phyloP scores from a whole-genome alignment of 2,329 filamentous ascomycete genomes.

The Venturia effusa region DNA sequence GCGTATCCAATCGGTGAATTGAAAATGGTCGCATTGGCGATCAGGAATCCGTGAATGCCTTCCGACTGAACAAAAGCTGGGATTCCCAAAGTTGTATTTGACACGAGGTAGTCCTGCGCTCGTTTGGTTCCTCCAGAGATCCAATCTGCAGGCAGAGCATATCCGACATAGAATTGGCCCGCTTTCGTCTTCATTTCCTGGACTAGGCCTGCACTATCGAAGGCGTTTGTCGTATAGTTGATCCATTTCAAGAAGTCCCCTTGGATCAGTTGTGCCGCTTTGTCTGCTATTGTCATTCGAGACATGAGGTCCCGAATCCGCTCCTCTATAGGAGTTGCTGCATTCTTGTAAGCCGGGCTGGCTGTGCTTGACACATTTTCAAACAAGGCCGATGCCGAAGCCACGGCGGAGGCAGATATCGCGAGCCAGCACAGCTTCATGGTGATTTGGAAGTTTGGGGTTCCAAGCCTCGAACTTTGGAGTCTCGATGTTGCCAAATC shows the following conservation, averaged over 20 bases:
- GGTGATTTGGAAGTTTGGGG: background rate
- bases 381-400: background rate
- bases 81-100: constrained; percentile 58
- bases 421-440: background rate
- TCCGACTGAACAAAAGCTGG: constrained; percentile 65
- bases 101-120: constrained; percentile 57
- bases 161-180: constrained; percentile 63
- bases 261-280: constrained; percentile 52
- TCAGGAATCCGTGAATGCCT: constrained; percentile 61
- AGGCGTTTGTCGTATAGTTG: constrained; percentile 53
- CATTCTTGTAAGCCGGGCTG: constrained; percentile 48
- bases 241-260: constrained; percentile 65
- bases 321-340: constrained; percentile 49
- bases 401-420: background rate
- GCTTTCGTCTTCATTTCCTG: constrained; percentile 55
- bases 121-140: constrained; percentile 51
- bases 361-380: background rate
- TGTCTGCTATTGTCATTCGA: constrained; percentile 64
- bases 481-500: no score
- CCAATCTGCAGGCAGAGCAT: constrained; percentile 52
- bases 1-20: constrained; percentile 65
- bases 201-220: constrained; percentile 56
- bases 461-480: no score
- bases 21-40: constrained; percentile 66
- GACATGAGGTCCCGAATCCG: constrained; percentile 57